phyloP scores from a whole-genome alignment of 2,329 filamentous ascomycete genomes.

The Exophiala oligosperma region DNA sequence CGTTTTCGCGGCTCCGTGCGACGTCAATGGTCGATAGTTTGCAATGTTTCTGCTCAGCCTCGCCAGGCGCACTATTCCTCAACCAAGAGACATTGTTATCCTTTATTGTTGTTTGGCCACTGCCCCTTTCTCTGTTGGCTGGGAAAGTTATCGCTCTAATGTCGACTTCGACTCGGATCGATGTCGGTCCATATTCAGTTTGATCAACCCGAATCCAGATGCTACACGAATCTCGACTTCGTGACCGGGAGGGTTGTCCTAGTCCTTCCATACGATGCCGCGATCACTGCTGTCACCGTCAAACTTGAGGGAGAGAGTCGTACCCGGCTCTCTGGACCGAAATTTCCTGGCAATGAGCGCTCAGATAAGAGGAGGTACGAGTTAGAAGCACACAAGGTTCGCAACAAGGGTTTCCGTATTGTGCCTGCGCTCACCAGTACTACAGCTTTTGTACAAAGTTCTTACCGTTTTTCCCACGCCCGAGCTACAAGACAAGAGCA shows the following conservation, averaged over 20 bases:
- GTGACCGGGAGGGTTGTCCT: constrained; percentile 48
- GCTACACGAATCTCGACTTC: constrained; percentile 52
- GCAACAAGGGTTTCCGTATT: constrained; percentile 21
- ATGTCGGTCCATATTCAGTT: constrained; percentile 50
- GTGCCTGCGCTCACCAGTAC: constrained; percentile 8
- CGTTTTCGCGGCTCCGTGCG: not conserved
- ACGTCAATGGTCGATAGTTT: constrained; percentile 3
- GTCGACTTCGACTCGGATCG: constrained; percentile 18
- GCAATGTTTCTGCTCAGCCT: constrained; percentile 17
- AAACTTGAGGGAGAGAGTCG: constrained; percentile 52
- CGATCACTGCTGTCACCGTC: constrained; percentile 47
- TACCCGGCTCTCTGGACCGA: constrained; percentile 43
- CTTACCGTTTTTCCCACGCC: constrained; percentile 47
- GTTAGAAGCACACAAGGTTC: constrained; percentile 51
- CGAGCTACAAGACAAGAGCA: constrained; percentile 38
- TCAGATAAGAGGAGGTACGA: constrained; percentile 51
- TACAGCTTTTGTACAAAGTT: constrained; percentile 50
- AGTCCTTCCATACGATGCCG: constrained; percentile 41
- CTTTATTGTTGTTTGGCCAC: not conserved
- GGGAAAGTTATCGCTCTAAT: constrained; percentile 17
- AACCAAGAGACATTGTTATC: constrained; percentile 1
- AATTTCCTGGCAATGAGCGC: constrained; percentile 42
- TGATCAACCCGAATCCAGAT: constrained; percentile 40
- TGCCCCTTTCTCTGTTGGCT: not conserved
- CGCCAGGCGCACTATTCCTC: constrained; percentile 8